Base-by-base conservation (phyloP, 1,284 basidiomycete genomes). In the Boletus mariae region DNA sequence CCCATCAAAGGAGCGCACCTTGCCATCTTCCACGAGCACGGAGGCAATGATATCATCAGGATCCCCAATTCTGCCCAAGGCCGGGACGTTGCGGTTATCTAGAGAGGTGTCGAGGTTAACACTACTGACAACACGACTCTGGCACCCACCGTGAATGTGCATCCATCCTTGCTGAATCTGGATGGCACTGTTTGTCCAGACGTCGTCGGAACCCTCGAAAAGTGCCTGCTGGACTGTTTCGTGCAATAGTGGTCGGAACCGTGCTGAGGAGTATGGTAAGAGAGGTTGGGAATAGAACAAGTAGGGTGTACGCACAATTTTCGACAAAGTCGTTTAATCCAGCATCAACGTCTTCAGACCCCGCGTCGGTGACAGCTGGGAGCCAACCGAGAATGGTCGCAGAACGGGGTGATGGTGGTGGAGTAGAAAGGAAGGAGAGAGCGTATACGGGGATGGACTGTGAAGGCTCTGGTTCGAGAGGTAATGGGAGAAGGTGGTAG, bases 21-120 rank as follows among this genome's bases (percentile, higher is more conserved):
- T 78, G 61, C 87, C 80, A 50, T 84, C 76, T 57, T 85, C 74
- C 7, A 92, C 85, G 5, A 85, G 74, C 9, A 92, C 87, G 1
- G 84, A 80, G 2, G 78, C 88, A 45, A 92, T 75, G 57, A 92
- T 92, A 65, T 92, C 89, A 59, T 91, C 89, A 1, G 86, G 83
- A 62, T 89, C 85, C 13, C 87, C 87, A 47, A 90, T 84, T 41
- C 88, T 76, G 0, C 82, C 84, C 11, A 87, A 66, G 5, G 85
- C 78, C 3, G 89, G 89, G 5, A 87, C 60, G 53, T 91, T 90
- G 32, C 88, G 77, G 46, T 77, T 74, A 62, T 91, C 88, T 90
- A 52, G 9, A 23, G 13, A n/a, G 13, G 26, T 28, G 49, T 47
- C 8, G 11, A 41, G 32, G 17, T 48, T 10, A 41, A 17, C 10